Conservation (phyloP, 106 monocot genomes). For the Phalaenopsis equestris region DNA sequence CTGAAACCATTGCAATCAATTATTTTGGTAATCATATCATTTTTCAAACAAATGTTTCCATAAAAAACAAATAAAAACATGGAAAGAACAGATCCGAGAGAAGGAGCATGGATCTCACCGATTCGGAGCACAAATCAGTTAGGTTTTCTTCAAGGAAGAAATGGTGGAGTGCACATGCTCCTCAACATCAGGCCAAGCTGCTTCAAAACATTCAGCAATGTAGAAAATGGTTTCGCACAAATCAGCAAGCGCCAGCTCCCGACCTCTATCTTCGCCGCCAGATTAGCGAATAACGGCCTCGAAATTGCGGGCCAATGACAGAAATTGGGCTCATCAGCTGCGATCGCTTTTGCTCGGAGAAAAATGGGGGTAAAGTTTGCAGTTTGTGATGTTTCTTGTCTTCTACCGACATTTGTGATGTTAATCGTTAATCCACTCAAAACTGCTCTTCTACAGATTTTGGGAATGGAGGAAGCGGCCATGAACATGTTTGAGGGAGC, state of each 20-base stretch:
- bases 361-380: not conserved
- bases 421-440: not conserved
- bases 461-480: not conserved
- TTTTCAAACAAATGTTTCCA: too few species aligned
- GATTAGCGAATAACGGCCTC: not conserved
- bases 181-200: not conserved
- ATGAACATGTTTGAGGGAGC: not conserved
- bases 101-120: not conserved
- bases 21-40: too few species aligned
- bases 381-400: too few species aligned
- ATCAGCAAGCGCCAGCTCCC: not conserved
- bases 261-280: not conserved
- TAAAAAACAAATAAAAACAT: too few species aligned
- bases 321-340: not conserved
- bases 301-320: not conserved
- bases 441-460: not conserved
- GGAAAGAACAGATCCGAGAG: not conserved
- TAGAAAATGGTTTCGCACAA: not conserved
- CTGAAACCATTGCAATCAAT: too few species aligned
- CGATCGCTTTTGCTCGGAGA: not conserved
- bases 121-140: not conserved
- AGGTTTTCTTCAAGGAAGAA: constrained; percentile 5
- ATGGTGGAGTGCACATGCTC: not conserved
- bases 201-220: constrained; percentile 7
- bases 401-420: not conserved